Percentiles rank a stretch among this genome's conserved stretches.
Evolutionary conservation across 23 red algal species (phyloP).

Genomic region (Gracilaria caudata): DNA sequence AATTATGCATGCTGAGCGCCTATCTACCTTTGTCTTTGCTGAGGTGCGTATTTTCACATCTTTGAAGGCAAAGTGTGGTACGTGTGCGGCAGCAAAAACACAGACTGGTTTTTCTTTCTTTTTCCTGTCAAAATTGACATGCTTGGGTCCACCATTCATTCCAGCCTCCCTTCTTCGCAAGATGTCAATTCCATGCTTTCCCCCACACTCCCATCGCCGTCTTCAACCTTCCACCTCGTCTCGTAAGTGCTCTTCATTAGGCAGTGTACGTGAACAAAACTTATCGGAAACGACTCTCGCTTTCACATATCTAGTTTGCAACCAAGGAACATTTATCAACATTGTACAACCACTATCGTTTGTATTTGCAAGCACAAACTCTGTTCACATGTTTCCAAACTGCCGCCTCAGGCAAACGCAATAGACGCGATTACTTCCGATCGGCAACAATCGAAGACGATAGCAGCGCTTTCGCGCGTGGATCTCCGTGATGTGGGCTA

Average conservation of each 20-base stretch:
- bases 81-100: constrained; percentile 28
- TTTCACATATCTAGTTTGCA: neutral
- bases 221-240: neutral
- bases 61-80: neutral
- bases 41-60: too few relatives aligned
- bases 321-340: neutral
- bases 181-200: neutral
- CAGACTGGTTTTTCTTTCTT: neutral
- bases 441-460: neutral
- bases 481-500: constrained; percentile 61
- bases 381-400: neutral
- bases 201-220: too few relatives aligned
- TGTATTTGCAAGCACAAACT: too few relatives aligned
- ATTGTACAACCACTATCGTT: too few relatives aligned
- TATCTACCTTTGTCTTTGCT: too few relatives aligned
- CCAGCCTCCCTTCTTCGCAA: neutral
- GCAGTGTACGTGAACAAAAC: neutral
- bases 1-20: neutral
- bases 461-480: neutral
- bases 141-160: neutral
- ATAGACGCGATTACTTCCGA: neutral
- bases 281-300: neutral
- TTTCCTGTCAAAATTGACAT: neutral
- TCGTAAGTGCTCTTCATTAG: neutral
- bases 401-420: neutral